A percentile compares a stretch with the other conserved stretches of the same genome.
These are phyloP conservation scores for Cucumis sativus DNA, from an alignment of 306 rosid genomes.

Conservation along the genomic window Cucumber_9930_V3 NC_026656.2:21193501-21194000, in stretches of 20 bases:
- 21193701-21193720: not conserved
- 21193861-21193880: conserved; percentile 9
- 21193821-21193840: conserved; percentile 7
- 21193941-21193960: not conserved
- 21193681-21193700: not conserved
- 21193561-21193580: not conserved
- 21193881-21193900: conserved; percentile 8
- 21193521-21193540: not conserved
- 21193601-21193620: not conserved
- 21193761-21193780: conserved; percentile 4
- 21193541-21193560: not conserved
- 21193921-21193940: not conserved
- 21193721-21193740: conserved; percentile 10
- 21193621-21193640: conserved; percentile 4
- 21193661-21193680: not conserved
- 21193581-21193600: conserved; percentile 6
- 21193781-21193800: conserved; percentile 32
- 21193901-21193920: not conserved
- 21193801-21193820: conserved; percentile 8
- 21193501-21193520: not conserved
- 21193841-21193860: conserved; percentile 1
- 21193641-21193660: conserved; percentile 1
- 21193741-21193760: conserved; percentile 7
- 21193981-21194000: not conserved
- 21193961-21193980: not conserved